These are phyloP conservation scores for Physcomitrellopsis africana DNA, from an alignment of 225 moss, liverwort and hornwort genomes.

Conservation along the genomic window DNA sequence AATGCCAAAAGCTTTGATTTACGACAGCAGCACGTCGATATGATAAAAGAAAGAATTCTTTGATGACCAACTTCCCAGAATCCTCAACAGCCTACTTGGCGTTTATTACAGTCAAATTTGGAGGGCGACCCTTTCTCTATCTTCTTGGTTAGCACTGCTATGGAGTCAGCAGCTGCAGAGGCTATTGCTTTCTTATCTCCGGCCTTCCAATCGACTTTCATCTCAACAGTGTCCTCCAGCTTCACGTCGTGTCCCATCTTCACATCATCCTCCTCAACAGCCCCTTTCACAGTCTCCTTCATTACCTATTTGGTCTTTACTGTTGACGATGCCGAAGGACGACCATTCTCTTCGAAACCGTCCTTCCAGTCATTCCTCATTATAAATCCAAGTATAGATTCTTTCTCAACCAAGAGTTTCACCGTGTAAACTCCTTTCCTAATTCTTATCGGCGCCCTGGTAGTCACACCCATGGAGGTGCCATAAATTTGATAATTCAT, in stretches of 20 bases:
- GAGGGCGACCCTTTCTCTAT: slow-evolving; percentile 62
- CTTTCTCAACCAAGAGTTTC: no score
- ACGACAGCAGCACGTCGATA: slow-evolving; percentile 19
- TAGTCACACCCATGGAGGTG: no score
- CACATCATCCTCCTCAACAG: slow-evolving; percentile 32
- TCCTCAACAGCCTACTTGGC: slow-evolving; percentile 44
- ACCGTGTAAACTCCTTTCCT: no score
- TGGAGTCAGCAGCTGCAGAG: slow-evolving; percentile 37
- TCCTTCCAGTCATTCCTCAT: slow-evolving; percentile 63
- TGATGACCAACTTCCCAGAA: slow-evolving; percentile 27
- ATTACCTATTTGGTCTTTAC: slow-evolving; percentile 50
- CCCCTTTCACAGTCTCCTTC: slow-evolving; percentile 38
- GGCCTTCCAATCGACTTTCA: slow-evolving; percentile 6
- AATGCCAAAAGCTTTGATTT: slow-evolving; percentile 2
- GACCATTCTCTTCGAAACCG: slow-evolving; percentile 55
- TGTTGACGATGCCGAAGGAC: slow-evolving; percentile 53
- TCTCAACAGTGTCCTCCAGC: no score
- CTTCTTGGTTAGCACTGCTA: no score
- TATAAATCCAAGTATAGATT: no score
- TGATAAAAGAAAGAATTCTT: slow-evolving; percentile 29
- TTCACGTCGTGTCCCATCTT: slow-evolving; percentile 30
- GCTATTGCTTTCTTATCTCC: slow-evolving; percentile 38
- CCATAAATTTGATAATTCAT: no score
- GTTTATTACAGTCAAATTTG: slow-evolving; percentile 53
- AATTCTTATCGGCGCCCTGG: no score